These are phyloP conservation scores for Leccinum incarnatum DNA, from an alignment of 768 basidiomycete genomes.

Conservation along the genomic window DNA sequence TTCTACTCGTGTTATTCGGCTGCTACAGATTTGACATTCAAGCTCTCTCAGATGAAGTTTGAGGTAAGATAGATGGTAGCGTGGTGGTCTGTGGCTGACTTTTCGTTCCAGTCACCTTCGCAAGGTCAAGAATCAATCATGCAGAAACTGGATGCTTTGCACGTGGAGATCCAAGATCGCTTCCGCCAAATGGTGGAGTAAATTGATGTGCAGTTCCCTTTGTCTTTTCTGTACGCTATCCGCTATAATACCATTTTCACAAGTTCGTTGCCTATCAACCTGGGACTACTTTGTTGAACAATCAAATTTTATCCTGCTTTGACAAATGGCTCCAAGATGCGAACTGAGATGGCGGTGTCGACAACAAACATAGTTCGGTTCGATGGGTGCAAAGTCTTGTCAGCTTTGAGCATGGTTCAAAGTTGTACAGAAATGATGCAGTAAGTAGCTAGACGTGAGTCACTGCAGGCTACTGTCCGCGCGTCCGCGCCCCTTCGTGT, in stretches of 20 bases:
- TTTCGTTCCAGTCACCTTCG: conserved; percentile 68
- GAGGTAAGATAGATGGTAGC: conserved; percentile 55
- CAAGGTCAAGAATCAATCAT: conserved; percentile 84
- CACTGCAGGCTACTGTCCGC: too few relatives aligned
- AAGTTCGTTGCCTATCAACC: neutral
- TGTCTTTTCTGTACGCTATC: conserved; percentile 18
- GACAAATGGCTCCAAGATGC: neutral
- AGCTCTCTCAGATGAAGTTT: conserved; percentile 99
- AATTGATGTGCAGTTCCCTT: conserved; percentile 13
- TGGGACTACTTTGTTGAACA: neutral
- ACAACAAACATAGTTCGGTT: neutral
- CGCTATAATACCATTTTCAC: conserved; percentile 18
- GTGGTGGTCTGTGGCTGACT: conserved; percentile 7
- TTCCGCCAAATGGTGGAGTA: conserved; percentile 86
- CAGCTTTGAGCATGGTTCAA: neutral
- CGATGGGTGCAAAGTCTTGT: neutral
- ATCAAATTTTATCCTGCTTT: neutral
- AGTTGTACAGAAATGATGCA: neutral
- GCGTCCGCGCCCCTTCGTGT: too few relatives aligned
- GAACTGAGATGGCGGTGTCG: neutral
- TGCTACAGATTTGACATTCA: conserved; percentile 86
- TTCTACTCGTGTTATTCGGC: conserved; percentile 26
- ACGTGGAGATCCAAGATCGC: conserved; percentile 88
- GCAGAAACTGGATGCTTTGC: conserved; percentile 75
- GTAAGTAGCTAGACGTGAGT: too few relatives aligned